Evolutionary conservation across 2,329 filamentous ascomycete genomes (phyloP), one percentile per base, ranked within the genome.

Genomic region (Aspergillus sp.): DNA sequence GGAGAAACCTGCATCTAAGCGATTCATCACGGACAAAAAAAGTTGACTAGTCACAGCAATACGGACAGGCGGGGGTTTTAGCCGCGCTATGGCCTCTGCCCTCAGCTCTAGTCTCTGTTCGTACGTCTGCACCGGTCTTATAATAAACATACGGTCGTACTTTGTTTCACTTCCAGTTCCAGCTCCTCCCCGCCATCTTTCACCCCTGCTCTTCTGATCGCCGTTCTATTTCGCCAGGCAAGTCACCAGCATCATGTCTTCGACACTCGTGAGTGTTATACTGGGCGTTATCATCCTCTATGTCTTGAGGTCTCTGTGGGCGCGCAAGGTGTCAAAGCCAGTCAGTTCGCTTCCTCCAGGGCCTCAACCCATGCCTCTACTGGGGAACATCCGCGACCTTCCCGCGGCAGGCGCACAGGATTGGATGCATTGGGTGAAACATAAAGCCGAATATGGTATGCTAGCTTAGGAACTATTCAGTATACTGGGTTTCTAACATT

Each of bases 241-340:
- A n/a, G n/a, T n/a, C n/a, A n/a, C n/a, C n/a, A n/a, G 5, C 10
- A 22, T 22, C 19, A 42, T 44, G 42, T 37, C 24, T 28, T 42
- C 37, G 37, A 32, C 33, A 43, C 43, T 47, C 43, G 35, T 36
- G 42, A 39, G 29, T 35, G 6, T 32, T 10, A 26, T 24, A 14
- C 15, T 14, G 20, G 22, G 19, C 19, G 11, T 35, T 32, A 11
- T 25, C 20, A 12, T 11, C 4, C 15, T 16, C 3, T 15, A 27
- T n/a, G 11, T 32, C 42, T 14, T 34, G 40, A 17, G 44, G 42
- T 11, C 25, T 26, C 13, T 26, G 11, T 14, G 10, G 11, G 13
- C 8, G 10, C 8, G 8, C 8, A 3, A 26, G 4, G 13, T 11
- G 13, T 14, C 10, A n/a, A 8, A 24, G 8, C 25, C 25, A 10